Percentiles rank a stretch among this genome's conserved stretches.
These are phyloP conservation scores for Aureobasidium namibiae DNA, from an alignment of 2,329 filamentous ascomycete genomes.

Conservation along the genomic window DNA sequence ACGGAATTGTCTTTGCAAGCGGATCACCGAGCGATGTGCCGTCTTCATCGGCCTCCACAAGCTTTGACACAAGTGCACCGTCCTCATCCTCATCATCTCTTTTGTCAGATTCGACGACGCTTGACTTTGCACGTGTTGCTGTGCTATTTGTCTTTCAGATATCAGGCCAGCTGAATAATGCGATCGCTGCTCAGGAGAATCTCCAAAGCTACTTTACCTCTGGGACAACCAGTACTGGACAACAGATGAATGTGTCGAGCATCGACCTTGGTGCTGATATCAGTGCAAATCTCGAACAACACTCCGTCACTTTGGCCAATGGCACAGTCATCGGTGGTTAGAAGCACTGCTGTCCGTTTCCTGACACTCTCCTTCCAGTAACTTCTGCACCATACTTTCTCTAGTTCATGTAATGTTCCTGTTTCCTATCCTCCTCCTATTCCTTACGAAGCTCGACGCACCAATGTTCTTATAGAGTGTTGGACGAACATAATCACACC, in stretches of 20 bases:
- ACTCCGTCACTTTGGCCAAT: constrained; percentile 17
- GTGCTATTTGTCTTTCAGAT: constrained; percentile 39
- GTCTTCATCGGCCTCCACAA: background rate
- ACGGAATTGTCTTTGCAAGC: constrained; percentile 25
- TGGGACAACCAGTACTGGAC: constrained; percentile 16
- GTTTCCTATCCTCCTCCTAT: background rate
- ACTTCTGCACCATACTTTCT: background rate
- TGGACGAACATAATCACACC: background rate
- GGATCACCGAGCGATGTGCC: constrained; percentile 10
- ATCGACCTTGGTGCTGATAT: constrained; percentile 24
- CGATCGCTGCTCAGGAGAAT: constrained; percentile 35
- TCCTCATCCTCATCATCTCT: constrained; percentile 17
- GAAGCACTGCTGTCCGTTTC: background rate
- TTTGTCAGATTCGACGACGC: constrained; percentile 21
- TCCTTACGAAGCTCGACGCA: background rate
- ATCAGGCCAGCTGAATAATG: constrained; percentile 30
- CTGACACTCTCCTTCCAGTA: background rate
- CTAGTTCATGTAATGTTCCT: background rate
- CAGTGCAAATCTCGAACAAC: constrained; percentile 18
- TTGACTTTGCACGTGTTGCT: constrained; percentile 38
- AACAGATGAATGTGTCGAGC: constrained; percentile 17
- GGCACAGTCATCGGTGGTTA: constrained; percentile 22
- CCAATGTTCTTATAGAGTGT: background rate
- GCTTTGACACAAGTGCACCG: constrained; percentile 15
- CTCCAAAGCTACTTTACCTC: constrained; percentile 29